Percentiles rank a stretch among this genome's conserved stretches.
phyloP scores from a whole-genome alignment of 2,329 filamentous ascomycete genomes.

The Fonsecaea nubica region DNA sequence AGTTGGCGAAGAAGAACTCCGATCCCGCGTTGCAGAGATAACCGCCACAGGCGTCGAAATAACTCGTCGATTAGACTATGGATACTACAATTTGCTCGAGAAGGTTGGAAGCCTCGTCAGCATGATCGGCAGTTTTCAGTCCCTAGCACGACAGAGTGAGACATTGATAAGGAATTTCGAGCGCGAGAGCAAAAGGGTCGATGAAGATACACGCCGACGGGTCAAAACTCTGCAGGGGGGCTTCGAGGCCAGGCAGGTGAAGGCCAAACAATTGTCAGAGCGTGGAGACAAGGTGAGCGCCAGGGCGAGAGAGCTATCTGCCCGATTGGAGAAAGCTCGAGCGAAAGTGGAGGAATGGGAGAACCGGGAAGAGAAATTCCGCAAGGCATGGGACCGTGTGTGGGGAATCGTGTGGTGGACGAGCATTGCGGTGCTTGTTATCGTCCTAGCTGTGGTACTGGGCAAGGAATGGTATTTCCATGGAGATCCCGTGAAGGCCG shows the following conservation, averaged over 20 bases:
- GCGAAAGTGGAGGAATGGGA: slow-evolving; percentile 52
- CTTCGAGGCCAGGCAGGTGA: slow-evolving; percentile 48
- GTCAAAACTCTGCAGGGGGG: slow-evolving; percentile 46
- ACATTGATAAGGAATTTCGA: slow-evolving; percentile 49
- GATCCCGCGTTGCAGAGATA: slow-evolving; percentile 31
- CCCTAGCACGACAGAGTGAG: slow-evolving; percentile 47
- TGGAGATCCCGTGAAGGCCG: slow-evolving; percentile 28
- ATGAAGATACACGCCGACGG: slow-evolving; percentile 48
- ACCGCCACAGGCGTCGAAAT: slow-evolving; percentile 46
- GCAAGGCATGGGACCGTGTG: slow-evolving; percentile 31
- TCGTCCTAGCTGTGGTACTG: slow-evolving; percentile 25
- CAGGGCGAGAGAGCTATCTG: slow-evolving; percentile 47
- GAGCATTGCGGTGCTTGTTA: slow-evolving; percentile 19
- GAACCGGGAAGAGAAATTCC: slow-evolving; percentile 47
- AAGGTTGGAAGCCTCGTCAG: slow-evolving; percentile 50
- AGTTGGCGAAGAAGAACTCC: slow-evolving; percentile 36
- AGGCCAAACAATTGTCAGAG: slow-evolving; percentile 47
- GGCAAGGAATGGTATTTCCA: slow-evolving; percentile 33
- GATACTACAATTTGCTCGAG: slow-evolving; percentile 57
- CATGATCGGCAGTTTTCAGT: slow-evolving; percentile 51
- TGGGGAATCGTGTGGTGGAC: slow-evolving; percentile 26
- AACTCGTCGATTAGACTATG: slow-evolving; percentile 55
- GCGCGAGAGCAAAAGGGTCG: slow-evolving; percentile 45
- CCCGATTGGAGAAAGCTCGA: slow-evolving; percentile 49
- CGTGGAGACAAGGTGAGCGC: slow-evolving; percentile 49